A percentile compares a stretch with the other conserved stretches of the same genome.
Evolutionary conservation across 257 asterid genomes (phyloP).

Genomic region (Solanum clarkiae): DNA sequence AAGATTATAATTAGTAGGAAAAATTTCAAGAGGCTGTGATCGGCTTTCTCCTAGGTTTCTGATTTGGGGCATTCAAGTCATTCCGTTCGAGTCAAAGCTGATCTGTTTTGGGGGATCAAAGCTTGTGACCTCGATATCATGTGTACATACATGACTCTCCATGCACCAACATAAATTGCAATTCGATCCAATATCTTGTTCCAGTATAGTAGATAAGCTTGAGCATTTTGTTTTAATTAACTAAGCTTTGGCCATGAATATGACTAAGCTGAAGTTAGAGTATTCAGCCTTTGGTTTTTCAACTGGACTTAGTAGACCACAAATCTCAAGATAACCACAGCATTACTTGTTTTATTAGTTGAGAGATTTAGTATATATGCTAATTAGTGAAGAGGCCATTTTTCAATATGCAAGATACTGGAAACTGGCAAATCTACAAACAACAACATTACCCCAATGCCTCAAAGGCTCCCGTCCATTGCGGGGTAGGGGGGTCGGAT

Average conservation of each 20-base stretch:
- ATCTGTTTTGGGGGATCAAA: not conserved
- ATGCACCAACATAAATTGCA: not conserved
- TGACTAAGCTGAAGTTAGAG: not conserved
- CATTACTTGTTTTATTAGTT: not conserved
- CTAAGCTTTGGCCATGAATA: not conserved
- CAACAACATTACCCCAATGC: too few relatives aligned
- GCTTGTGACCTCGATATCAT: not conserved
- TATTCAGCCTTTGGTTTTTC: not conserved
- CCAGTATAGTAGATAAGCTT: not conserved
- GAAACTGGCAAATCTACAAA: not conserved
- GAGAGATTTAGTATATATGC: not conserved
- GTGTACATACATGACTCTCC: not conserved
- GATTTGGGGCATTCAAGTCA: not conserved
- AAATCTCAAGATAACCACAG: not conserved
- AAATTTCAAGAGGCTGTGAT: not conserved
- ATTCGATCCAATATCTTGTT: not conserved
- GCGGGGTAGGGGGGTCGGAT: too few relatives aligned
- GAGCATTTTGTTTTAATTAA: not conserved
- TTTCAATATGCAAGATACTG: not conserved
- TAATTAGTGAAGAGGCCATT: not conserved
- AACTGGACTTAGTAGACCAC: not conserved
- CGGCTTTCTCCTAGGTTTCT: not conserved
- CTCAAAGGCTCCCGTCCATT: too few relatives aligned
- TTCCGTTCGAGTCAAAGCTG: not conserved
- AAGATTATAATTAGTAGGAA: not conserved